phyloP scores from a whole-genome alignment of 2,329 filamentous ascomycete genomes.

The Nemania diffusa region DNA sequence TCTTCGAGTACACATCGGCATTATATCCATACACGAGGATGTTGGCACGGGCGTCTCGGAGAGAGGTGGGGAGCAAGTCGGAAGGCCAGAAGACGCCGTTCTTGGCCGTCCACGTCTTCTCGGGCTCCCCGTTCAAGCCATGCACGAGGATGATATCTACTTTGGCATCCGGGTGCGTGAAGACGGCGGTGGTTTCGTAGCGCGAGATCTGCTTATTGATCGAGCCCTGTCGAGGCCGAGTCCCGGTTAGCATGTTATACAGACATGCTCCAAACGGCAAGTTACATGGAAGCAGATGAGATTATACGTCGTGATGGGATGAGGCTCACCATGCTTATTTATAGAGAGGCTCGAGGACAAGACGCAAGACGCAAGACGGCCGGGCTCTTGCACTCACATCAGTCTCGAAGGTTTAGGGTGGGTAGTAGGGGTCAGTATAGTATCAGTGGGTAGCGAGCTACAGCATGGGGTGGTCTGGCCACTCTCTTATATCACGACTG shows the following conservation, averaged over 20 bases:
- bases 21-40: slow-evolving; percentile 81
- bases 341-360: slow-evolving; percentile 26
- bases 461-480: slow-evolving; percentile 18
- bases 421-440: slow-evolving; percentile 6
- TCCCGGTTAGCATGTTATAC: slow-evolving; percentile 35
- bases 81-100: slow-evolving; percentile 75
- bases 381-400: slow-evolving; percentile 25
- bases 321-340: slow-evolving; percentile 40
- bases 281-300: slow-evolving; percentile 11
- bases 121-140: slow-evolving; percentile 73
- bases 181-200: slow-evolving; percentile 69
- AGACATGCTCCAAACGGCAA: slow-evolving; percentile 9
- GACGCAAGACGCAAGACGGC: slow-evolving; percentile 32
- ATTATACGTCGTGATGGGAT: slow-evolving; percentile 1
- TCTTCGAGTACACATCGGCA: slow-evolving; percentile 67
- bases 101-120: slow-evolving; percentile 69
- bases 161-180: slow-evolving; percentile 66
- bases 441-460: slow-evolving; percentile 15
- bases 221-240: slow-evolving; percentile 53
- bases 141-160: slow-evolving; percentile 77
- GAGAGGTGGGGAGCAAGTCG: slow-evolving; percentile 71
- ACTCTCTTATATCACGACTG: slow-evolving; percentile 38
- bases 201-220: slow-evolving; percentile 63
- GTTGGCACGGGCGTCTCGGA: slow-evolving; percentile 68
- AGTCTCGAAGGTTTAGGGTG: slow-evolving; percentile 13